Percentiles rank a stretch among this genome's conserved stretches.
Conservation (phyloP, 495 filamentous ascomycete species). For the Viridothelium virens region DNA sequence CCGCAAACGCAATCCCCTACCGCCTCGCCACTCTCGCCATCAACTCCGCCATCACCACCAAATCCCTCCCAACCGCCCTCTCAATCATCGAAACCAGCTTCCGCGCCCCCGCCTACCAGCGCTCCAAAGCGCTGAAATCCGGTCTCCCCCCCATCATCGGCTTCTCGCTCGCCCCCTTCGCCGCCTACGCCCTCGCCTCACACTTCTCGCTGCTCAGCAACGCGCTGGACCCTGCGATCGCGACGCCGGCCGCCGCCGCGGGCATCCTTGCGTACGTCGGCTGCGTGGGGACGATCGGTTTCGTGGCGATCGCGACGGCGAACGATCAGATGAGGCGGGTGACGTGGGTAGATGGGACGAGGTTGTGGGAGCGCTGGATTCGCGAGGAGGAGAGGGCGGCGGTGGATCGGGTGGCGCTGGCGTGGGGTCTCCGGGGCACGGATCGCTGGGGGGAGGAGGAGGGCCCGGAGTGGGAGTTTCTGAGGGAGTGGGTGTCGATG, state of each 20-base stretch:
- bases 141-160: conserved; percentile 45
- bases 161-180: conserved; percentile 55
- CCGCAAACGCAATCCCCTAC: conserved; percentile 62
- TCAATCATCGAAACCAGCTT: conserved; percentile 75
- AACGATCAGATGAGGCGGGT: conserved; percentile 95
- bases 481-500: conserved; percentile 69
- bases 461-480: conserved; percentile 75
- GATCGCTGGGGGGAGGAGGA: conserved; percentile 80
- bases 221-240: conserved; percentile 55
- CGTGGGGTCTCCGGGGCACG: conserved; percentile 83
- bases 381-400: conserved; percentile 89
- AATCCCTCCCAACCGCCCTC: conserved; percentile 66
- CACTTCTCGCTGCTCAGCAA: conserved; percentile 50
- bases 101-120: conserved; percentile 60
- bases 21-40: conserved; percentile 62
- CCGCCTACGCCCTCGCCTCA: conserved; percentile 59
- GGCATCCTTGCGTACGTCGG: conserved; percentile 75
- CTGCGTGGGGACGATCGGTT: conserved; percentile 67
- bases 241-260: conserved; percentile 69
- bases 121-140: conserved; percentile 53
- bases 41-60: conserved; percentile 63
- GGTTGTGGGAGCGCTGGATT: conserved; percentile 78
- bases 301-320: conserved; percentile 72
- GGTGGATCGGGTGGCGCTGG: conserved; percentile 71
- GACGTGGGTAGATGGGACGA: conserved; percentile 73